Base-by-base conservation (phyloP, 768 basidiomycete genomes). In the Agaricus bisporus region DNA sequence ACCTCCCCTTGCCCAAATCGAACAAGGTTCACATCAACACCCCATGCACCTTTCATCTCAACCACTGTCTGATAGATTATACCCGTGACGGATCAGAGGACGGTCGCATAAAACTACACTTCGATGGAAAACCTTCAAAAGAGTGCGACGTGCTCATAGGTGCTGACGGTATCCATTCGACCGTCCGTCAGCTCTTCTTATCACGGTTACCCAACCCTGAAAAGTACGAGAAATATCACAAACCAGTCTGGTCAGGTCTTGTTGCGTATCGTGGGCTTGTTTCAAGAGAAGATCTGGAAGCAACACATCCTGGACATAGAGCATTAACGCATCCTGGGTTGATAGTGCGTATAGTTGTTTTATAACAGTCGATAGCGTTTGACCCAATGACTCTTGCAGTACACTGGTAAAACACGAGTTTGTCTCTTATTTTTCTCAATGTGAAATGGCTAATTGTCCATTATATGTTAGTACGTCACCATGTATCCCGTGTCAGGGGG, bases 401-500 rank as follows among this genome's bases (percentile, higher is more conserved):
- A 67, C 47, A 41, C 59, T 14, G 68, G 68, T 17, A 66, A 67
- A 56, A 56, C 56, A 18, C 66, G 65, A 58, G 70, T 68, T 22
- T 35, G 25, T 18, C 11, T 29, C 4, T 20, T 35, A 28, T 35
- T 17, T 47, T 18, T 14, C 36, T n/a, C 25, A 22, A 7, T 18
- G 5, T 12, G 12, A 7, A 39, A 39, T 14, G 6, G 12, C 17
- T 39, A n/a, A 12, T 11, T 12, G 5, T 11, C 5, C 38, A 15
- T 36, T 17, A 5, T 17, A 18, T 37, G 4, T 5, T 41, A 81
- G 80, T 71, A 74, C 60, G 49, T 78, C 17, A 64, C 80, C 8
- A 66, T 65, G 1, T 81, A 81, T 63, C 71, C 78, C 0, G 73
- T 81, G 14, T 71, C 77, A 4, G 65, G 69, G 41, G 77, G 76